Base-by-base conservation (phyloP, 2,329 filamentous ascomycete genomes). In the Penicillium sp. region DNA sequence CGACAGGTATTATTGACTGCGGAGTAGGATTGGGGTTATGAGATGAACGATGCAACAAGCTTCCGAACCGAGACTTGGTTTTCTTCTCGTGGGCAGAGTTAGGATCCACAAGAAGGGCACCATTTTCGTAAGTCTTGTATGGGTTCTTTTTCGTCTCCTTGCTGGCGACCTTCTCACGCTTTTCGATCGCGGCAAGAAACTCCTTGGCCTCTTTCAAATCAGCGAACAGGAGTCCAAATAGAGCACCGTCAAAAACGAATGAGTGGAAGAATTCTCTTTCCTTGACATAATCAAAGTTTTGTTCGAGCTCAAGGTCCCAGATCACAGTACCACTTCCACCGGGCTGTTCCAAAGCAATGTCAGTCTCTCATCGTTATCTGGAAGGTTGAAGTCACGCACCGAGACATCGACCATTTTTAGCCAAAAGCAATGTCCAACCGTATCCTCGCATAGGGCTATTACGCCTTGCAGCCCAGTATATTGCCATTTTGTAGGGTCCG, bases 251-350 rank as follows among this genome's bases (percentile, higher is more conserved):
- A 55, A 96, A 84, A 78, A 99, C 95, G 73, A 99, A 99, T 6
- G 91, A 92, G 77, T 98, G 93, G 78, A 99, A 99, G 78, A 97
- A 99, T 58, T 91, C 93, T 60, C 95, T 88, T 74, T 99, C 95
- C 72, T 97, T 93, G 77, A 97, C 96, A 81, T 98, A 99, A 62
- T 83, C 82, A 82, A 96, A 98, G 50, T 87, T 87, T 67, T 99
- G 93, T 78, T 96, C 99, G 68, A 99, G 91, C 77, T 99, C 95
- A 78, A 98, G 93, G 70, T 96, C 93, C 91, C 91, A 97, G 69
- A 97, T 89, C 50, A 97, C 92, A 57, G 93, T 93, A 56, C 93
- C 93, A 72, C 89, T 86, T 71, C 87, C 88, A 50, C 88, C 81
- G 56, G 91, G 84, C 88, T 93, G 52, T 49, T 56, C 57, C 60